Evolutionary conservation across 129 eudicot genomes (phyloP).

Genomic region (Lactuca saligna): DNA sequence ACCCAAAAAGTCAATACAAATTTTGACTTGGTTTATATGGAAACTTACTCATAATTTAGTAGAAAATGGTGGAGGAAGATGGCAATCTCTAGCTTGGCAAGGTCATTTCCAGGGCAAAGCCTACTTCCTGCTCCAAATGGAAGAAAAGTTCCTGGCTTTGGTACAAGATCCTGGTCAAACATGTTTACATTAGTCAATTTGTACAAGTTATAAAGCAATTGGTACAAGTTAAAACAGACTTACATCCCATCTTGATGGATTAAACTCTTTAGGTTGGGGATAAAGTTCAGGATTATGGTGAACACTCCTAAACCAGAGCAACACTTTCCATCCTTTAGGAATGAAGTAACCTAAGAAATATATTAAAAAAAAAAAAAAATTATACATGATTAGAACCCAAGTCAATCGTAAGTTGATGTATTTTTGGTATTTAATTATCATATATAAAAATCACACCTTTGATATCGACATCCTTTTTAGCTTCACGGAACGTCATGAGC

Average conservation of each 20-base stretch:
- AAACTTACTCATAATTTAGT: conserved; percentile 64
- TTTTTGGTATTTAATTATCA: background rate
- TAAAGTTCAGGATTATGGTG: conserved; percentile 61
- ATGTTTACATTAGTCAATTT: conserved; percentile 9
- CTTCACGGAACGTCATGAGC: conserved; percentile 75
- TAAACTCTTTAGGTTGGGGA: conserved; percentile 56
- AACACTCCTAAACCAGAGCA: conserved; percentile 74
- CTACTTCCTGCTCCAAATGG: conserved; percentile 94
- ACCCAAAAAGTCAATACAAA: conserved; percentile 7
- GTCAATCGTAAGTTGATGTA: background rate
- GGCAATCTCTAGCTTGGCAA: conserved; percentile 83
- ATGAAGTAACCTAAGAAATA: conserved; percentile 57
- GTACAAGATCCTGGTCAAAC: conserved; percentile 48
- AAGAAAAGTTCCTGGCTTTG: conserved; percentile 72
- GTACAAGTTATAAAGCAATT: conserved; percentile 9
- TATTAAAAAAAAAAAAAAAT: background rate
- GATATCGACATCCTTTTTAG: conserved; percentile 55
- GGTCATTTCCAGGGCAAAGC: conserved; percentile 92
- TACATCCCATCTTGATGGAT: conserved; percentile 91
- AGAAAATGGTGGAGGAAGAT: conserved; percentile 88
- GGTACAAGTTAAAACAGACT: conserved; percentile 28
- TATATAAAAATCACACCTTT: conserved; percentile 43
- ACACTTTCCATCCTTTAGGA: conserved; percentile 91
- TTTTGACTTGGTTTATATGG: background rate
- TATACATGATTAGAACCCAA: background rate